These are phyloP conservation scores for Westerdykella sp. DNA, from an alignment of 2,329 filamentous ascomycete genomes.

Conservation along the genomic window DNA sequence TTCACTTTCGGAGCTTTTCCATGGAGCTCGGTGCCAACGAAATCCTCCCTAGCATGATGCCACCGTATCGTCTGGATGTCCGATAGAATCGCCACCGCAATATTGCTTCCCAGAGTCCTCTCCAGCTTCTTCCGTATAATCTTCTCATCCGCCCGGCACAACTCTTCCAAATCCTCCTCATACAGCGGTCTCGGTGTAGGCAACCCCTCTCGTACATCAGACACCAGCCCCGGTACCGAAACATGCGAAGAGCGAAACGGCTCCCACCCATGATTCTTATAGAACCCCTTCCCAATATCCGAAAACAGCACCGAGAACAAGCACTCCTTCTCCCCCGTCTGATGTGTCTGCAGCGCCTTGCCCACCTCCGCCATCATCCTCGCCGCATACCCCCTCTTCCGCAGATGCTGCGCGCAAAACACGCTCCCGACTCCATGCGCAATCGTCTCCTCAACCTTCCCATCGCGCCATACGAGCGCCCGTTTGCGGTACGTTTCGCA, in stretches of 20 bases:
- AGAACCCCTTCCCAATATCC: constrained; percentile 77
- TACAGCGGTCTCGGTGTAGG: constrained; percentile 45
- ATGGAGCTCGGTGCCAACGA: constrained; percentile 61
- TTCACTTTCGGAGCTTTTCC: constrained; percentile 54
- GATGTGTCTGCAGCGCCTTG: constrained; percentile 47
- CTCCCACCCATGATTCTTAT: constrained; percentile 70
- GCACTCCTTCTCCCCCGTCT: constrained; percentile 38
- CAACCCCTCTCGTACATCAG: constrained; percentile 5
- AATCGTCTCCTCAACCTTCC: constrained; percentile 50
- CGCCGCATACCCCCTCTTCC: constrained; percentile 69
- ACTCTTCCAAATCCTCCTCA: constrained; percentile 53
- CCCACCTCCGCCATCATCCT: constrained; percentile 71
- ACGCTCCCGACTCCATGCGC: constrained; percentile 75
- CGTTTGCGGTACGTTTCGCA: constrained; percentile 53
- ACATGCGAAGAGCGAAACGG: constrained; percentile 69
- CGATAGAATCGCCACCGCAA: constrained; percentile 60
- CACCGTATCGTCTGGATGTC: constrained; percentile 63
- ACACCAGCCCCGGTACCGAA: constrained; percentile 26
- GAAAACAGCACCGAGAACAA: constrained; percentile 78
- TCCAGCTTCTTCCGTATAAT: constrained; percentile 53
- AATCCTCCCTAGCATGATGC: constrained; percentile 78
- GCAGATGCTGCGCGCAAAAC: constrained; percentile 62
- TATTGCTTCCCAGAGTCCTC: constrained; percentile 39
- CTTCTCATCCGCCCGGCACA: constrained; percentile 60
- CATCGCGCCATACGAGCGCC: constrained; percentile 42